Conservation (phyloP, 2,329 filamentous ascomycete species). For the Penicillium sp. region DNA sequence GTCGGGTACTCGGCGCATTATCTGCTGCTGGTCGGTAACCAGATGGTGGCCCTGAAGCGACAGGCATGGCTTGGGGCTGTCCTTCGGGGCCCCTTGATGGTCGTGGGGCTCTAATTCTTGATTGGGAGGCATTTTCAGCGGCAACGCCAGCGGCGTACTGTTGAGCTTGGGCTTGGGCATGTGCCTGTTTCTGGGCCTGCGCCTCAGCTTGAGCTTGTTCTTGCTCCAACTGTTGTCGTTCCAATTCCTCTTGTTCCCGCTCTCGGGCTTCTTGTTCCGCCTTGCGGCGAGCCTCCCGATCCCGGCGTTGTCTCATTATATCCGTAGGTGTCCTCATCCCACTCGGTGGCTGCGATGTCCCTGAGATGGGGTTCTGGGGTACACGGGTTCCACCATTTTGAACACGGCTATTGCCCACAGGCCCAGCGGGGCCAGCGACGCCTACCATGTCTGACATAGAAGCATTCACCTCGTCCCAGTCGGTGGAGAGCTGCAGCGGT, state of each 20-base stretch:
- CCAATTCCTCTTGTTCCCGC: conserved; percentile 55
- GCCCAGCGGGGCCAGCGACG: conserved; percentile 49
- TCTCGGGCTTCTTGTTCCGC: conserved; percentile 65
- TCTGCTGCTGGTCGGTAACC: conserved; percentile 17
- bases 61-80: conserved; percentile 13
- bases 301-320: conserved; percentile 84
- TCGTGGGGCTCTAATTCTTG: conserved; percentile 18
- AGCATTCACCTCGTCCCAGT: conserved; percentile 83
- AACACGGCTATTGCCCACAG: conserved; percentile 54
- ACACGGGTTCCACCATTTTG: conserved; percentile 59
- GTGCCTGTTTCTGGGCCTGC: conserved; percentile 26
- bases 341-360: conserved; percentile 49
- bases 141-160: conserved; percentile 48
- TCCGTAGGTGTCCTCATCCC: conserved; percentile 81
- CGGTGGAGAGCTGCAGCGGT: conserved; percentile 78
- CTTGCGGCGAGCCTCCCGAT: conserved; percentile 69
- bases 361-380: conserved; percentile 54
- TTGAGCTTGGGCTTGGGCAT: conserved; percentile 29
- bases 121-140: conserved; percentile 34
- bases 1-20: conserved; percentile 14
- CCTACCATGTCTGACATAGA: conserved; percentile 84
- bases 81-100: conserved; percentile 15
- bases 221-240: conserved; percentile 46
- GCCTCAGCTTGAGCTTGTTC: conserved; percentile 29
- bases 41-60: conserved; percentile 8